phyloP scores from a whole-genome alignment of 2,329 filamentous ascomycete species.

The Emericellopsis atlantica region DNA sequence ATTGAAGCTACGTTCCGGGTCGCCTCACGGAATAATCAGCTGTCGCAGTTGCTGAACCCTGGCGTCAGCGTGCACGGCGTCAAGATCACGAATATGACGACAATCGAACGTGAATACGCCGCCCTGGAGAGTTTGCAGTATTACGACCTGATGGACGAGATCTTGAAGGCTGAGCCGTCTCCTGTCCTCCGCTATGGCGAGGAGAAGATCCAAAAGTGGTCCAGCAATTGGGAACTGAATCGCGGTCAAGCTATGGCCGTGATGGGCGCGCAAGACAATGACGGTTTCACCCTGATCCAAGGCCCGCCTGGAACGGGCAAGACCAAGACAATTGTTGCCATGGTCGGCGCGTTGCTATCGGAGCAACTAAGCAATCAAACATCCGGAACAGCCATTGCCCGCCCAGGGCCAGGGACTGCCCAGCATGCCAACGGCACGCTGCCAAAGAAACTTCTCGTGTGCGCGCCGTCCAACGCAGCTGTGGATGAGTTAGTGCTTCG shows the following conservation, averaged over 20 bases:
- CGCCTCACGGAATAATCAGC: conserved; percentile 51
- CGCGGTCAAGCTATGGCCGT: conserved; percentile 83
- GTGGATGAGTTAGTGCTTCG: conserved; percentile 93
- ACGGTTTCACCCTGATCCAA: conserved; percentile 93
- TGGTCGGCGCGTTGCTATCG: conserved; percentile 68
- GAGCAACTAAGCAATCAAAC: conserved; percentile 21
- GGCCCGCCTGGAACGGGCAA: conserved; percentile 94
- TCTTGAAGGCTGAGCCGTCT: conserved; percentile 79
- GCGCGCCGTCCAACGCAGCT: conserved; percentile 95
- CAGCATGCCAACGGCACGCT: conserved; percentile 13
- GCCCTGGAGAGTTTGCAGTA: conserved; percentile 84
- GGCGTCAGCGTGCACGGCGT: conserved; percentile 59
- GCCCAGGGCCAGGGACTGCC: conserved; percentile 14
- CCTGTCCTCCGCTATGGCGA: conserved; percentile 74
- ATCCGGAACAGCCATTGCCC: conserved; percentile 15
- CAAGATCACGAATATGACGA: conserved; percentile 86
- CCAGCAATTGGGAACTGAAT: conserved; percentile 74
- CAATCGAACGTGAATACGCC: conserved; percentile 90
- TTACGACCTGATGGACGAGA: conserved; percentile 91
- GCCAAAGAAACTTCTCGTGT: conserved; percentile 81
- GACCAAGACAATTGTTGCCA: conserved; percentile 94
- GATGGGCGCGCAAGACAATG: conserved; percentile 84
- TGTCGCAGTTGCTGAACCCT: conserved; percentile 52
- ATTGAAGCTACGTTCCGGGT: conserved; percentile 81
- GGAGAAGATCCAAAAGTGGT: conserved; percentile 54